Base-by-base conservation (phyloP, 306 rosid genomes). In the Datisca glomerata region DNA sequence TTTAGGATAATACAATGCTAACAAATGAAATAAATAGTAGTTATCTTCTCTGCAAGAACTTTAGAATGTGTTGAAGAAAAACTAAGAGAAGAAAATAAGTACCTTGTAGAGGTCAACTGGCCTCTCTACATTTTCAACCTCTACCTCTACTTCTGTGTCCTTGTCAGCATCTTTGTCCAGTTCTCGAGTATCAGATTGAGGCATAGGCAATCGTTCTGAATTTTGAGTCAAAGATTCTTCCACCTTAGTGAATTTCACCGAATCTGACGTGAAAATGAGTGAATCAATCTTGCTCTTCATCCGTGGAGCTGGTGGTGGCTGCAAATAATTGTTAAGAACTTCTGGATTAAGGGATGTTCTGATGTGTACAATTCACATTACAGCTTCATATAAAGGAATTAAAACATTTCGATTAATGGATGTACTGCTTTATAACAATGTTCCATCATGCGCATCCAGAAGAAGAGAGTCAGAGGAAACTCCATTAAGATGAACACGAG, bases 41-140 rank as follows among this genome's bases (percentile, higher is more conserved):
- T n/a, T n/a, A n/a, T n/a, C n/a, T n/a, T n/a, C n/a, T n/a, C n/a
- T n/a, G n/a, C n/a, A n/a, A n/a, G n/a, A n/a, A n/a, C n/a, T n/a
- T n/a, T n/a, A n/a, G n/a, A n/a, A n/a, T n/a, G n/a, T n/a, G n/a
- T n/a, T n/a, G n/a, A n/a, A n/a, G n/a, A n/a, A n/a, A n/a, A n/a
- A n/a, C n/a, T n/a, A n/a, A n/a, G n/a, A n/a, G n/a, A n/a, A n/a
- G n/a, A 29, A 37, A 31, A 46, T 12, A 19, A 47, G 31, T 57
- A 91, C 98, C 98, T 84, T 91, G 72, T 91, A 91, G 12, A 91
- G 81, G 60, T 91, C 98, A 61, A 91, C 85, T 1, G 98, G 96
- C 74, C 86, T 78, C 68, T 91, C 92, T 63, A 91, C 76, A 66
- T 70, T 80, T 69, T 78, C 86, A 21, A 80, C 92, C 59, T 72